Percentiles rank a stretch among this genome's conserved stretches.
Conservation (phyloP, 2,329 filamentous ascomycete species). For the Cladosporium sp. region DNA sequence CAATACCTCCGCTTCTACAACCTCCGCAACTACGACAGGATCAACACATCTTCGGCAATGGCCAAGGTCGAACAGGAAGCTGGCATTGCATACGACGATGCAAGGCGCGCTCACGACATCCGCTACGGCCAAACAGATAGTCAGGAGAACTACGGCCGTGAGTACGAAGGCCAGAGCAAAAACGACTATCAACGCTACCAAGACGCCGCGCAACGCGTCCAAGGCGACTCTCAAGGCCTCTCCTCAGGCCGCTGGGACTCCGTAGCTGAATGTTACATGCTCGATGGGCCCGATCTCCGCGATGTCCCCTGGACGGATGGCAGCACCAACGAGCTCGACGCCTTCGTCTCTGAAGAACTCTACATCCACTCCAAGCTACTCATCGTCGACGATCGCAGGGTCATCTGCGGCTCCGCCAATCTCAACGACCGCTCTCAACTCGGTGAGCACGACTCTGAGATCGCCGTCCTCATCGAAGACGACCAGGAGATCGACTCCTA, state of each 20-base stretch:
- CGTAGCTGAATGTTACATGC: constrained; percentile 79
- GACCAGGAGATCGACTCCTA: constrained; percentile 62
- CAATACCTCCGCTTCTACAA: constrained; percentile 83
- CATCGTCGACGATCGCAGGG: constrained; percentile 76
- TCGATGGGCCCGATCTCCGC: constrained; percentile 66
- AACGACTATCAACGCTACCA: constrained; percentile 58
- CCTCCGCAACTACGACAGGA: constrained; percentile 76
- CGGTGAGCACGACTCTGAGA: constrained; percentile 79
- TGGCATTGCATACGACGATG: constrained; percentile 65
- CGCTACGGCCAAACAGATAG: constrained; percentile 37
- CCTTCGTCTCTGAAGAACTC: constrained; percentile 60
- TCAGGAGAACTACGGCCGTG: constrained; percentile 34
- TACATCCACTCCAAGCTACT: constrained; percentile 67
- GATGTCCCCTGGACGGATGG: constrained; percentile 57
- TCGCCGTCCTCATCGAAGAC: constrained; percentile 85
- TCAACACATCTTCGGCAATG: constrained; percentile 67
- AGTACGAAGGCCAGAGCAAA: constrained; percentile 28
- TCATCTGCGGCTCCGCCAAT: constrained; percentile 75
- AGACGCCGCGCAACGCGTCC: constrained; percentile 55
- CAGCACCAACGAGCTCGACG: constrained; percentile 54
- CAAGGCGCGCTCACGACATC: constrained; percentile 61
- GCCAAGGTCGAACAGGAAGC: constrained; percentile 55
- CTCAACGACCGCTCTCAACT: constrained; percentile 72
- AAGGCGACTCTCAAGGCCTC: constrained; percentile 39
- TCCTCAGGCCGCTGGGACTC: constrained; percentile 64